Percentiles rank a stretch among this genome's conserved stretches.
phyloP scores from a whole-genome alignment of 148 eudicot genomes.

The Pharnaceum exiguum region DNA sequence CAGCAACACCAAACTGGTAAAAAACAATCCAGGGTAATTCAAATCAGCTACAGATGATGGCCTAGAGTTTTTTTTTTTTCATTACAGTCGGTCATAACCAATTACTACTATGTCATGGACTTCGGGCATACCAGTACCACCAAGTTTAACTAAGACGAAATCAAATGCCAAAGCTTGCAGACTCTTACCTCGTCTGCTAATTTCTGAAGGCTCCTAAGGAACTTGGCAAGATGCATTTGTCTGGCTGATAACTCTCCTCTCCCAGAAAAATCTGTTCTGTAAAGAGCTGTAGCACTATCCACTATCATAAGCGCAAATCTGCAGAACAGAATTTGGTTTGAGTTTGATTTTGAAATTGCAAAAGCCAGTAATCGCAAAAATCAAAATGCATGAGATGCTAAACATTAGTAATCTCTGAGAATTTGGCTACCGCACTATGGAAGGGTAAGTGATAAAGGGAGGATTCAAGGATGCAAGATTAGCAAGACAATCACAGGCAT shows the following conservation, averaged over 20 bases:
- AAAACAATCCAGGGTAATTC: background rate
- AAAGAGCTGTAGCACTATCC: slow-evolving; percentile 97
- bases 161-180: background rate
- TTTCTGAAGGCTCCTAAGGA: slow-evolving; percentile 92
- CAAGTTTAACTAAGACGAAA: background rate
- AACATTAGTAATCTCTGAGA: too few species aligned
- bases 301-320: slow-evolving; percentile 97
- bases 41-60: background rate
- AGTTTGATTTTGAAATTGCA: background rate
- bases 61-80: background rate
- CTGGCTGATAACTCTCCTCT: slow-evolving; percentile 97
- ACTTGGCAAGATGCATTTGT: slow-evolving; percentile 97
- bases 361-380: too few species aligned
- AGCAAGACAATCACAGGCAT: too few species aligned
- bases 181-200: slow-evolving; percentile 80
- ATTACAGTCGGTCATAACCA: too few species aligned
- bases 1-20: slow-evolving; percentile 86
- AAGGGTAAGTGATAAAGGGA: too few species aligned
- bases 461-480: too few species aligned
- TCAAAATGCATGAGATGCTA: too few species aligned
- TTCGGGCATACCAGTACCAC: background rate
- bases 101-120: background rate
- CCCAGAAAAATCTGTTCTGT: slow-evolving; percentile 95
- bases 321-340: slow-evolving; percentile 9
- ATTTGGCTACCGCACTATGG: too few species aligned